Base-by-base conservation (phyloP, 2,329 filamentous ascomycete genomes). In the Pseudocercospora cruenta region DNA sequence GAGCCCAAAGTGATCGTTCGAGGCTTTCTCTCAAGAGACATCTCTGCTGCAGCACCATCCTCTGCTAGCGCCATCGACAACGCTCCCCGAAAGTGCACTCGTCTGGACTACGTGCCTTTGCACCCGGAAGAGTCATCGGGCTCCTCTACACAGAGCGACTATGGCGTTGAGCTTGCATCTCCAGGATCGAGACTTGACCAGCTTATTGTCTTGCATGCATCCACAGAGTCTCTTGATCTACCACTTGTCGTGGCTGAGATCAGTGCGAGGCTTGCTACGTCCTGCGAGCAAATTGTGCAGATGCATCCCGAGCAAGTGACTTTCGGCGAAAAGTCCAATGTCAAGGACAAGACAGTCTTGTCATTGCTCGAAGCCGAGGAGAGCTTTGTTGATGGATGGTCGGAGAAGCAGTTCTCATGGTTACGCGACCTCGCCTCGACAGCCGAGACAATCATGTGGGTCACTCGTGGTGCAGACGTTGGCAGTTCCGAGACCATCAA, bases 321-420 rank as follows among this genome's bases (percentile, higher is more conserved):
- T 6, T 61, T 61, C 22, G 59, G 45, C 22, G 47, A 51, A 7
- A 21, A 51, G 47, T 51, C 47, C 9, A 33, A 31, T n/a, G 26
- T 61, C 24, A 61, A 53, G 33, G 59, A 49, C 59, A 61, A 61
- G 26, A 16, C 21, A 10, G 53, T 63, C 6, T 5, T 63, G 8
- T 57, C 61, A 10, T 43, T 63, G 9, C 61, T 63, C 22, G 61
- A 63, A 58, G 39, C 51, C 7, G 61, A 63, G 43, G 61, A 63
- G 12, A 43, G 49, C 31, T 63, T 43, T 14, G 51, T 63, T 24
- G 61, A 57, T 45, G 49, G 61, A 12, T 63, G 61, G 61, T 58
- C 22, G 8, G 61, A 63, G 19, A 57, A 57, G 51, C 51, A 63
- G 39, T 63, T 63, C 61, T 21, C 49, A n/a, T 55, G 49, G 49